Base-by-base conservation (phyloP, 495 filamentous ascomycete genomes). In the Lichina pygmaea region DNA sequence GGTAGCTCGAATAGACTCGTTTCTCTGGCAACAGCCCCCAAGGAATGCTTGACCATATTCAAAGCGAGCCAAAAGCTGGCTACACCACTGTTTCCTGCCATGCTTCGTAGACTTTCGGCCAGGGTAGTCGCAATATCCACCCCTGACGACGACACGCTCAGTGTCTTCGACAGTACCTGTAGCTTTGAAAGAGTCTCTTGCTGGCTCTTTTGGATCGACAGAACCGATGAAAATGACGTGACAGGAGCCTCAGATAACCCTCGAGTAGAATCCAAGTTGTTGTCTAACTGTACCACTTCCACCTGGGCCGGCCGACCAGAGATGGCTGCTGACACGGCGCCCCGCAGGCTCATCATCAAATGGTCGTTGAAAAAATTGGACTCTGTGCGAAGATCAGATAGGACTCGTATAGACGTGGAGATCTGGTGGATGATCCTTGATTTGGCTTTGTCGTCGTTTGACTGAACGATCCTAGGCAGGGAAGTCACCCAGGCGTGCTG, bases 11-110 rank as follows among this genome's bases (percentile, higher is more conserved):
- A 24, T 24, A 8, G 38, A 24, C 53, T 33, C 59, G 49, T 40
- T n/a, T n/a, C 24, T 44, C 4, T 24, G 24, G 1, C 24, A 24
- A 24, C 24, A 24, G 24, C 24, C 24, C 24, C 24, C 17, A 66
- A 60, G 6, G 66, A 59, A 24, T 69, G 57, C 51, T 71, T 71
- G 34, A 91, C 58, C 7, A 89, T 63, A 39, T 78, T 73, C 46
- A 84, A 68, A 0, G 78, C 67, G 8, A 95, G 64, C 91, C 91
- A 97, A 53, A 86, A 73, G 10, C 74, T 75, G 12, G 82, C 72
- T 34, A 89, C 51, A 40, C 70, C 63, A 9, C 68, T 63, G 13
- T 65, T 57, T 6, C 71, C 72, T 8, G 66, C 61, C 8, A 64
- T 62, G 43, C 65, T 61, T 46, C 70, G 65, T 30, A 78, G 56